Evolutionary conservation across 2,329 filamentous ascomycete genomes (phyloP).

Genomic region (Fonsecaea multimorphosa): DNA sequence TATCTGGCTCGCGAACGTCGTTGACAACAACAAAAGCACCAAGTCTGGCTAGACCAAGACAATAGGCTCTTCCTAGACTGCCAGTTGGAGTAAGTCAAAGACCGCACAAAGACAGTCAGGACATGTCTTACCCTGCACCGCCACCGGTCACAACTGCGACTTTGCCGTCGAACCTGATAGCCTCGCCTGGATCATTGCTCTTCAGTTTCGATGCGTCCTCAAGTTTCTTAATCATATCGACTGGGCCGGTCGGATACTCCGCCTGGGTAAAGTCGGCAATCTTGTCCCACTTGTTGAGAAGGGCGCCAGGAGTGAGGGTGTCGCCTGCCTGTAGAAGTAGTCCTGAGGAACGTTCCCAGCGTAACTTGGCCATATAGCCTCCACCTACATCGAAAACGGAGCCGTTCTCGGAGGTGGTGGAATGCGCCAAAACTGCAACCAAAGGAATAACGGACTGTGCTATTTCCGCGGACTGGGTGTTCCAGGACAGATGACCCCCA

Average conservation of each 20-base stretch:
- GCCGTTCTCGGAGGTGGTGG: constrained; percentile 78
- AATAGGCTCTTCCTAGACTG: constrained; percentile 88
- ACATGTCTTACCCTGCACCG: constrained; percentile 76
- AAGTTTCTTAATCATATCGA: constrained; percentile 85
- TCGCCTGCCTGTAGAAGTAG: constrained; percentile 87
- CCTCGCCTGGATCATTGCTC: constrained; percentile 73
- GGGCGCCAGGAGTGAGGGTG: constrained; percentile 82
- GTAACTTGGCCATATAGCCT: constrained; percentile 87
- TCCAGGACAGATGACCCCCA: too few species aligned
- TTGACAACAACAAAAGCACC: constrained; percentile 91
- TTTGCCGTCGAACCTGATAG: constrained; percentile 80
- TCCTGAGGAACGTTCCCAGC: constrained; percentile 92
- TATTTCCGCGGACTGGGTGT: too few species aligned
- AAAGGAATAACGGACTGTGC: constrained; percentile 95
- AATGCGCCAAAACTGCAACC: constrained; percentile 85
- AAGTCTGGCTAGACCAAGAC: constrained; percentile 81
- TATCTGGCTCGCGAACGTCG: constrained; percentile 87
- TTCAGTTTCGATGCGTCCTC: constrained; percentile 81
- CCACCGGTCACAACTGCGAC: constrained; percentile 88
- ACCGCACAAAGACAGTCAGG: too few species aligned
- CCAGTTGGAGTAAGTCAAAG: too few species aligned
- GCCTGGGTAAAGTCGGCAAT: constrained; percentile 84
- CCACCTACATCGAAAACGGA: constrained; percentile 92
- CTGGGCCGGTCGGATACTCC: constrained; percentile 80
- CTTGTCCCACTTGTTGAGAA: constrained; percentile 87